Evolutionary conservation across 2,329 filamentous ascomycete species (phyloP), one percentile per base, ranked within the genome.

Genomic region (Ceratocystis smalleyi): DNA sequence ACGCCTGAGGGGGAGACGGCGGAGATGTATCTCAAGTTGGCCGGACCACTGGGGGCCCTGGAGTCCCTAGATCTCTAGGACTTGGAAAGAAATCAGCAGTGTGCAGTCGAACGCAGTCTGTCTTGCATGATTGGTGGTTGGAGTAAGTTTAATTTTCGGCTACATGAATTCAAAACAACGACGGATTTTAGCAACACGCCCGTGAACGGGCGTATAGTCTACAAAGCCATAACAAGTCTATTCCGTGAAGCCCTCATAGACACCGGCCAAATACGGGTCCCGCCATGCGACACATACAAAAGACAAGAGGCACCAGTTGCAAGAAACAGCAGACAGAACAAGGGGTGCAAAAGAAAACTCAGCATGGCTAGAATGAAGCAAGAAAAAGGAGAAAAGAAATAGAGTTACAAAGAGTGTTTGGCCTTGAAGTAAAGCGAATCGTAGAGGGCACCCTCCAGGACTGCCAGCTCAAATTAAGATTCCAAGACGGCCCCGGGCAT

Each of bases 11-110:
- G 84, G 2, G 92, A 97, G 77, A 87, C 86, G 75, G 88, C 95
- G 67, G 94, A 97, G 78, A 96, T 97, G 91, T 79, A 86, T 70
- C 84, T 83, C 5, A 92, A 91, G 74, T 74, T 89, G 61, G 79
- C 77, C 61, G 81, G 81, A 1, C 81, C 81, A 10, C 70, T 84
- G 69, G 77, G 79, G 0, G 73, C 81, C 2, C 81, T 83, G 67
- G 72, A 63, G 45, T 45, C 57, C 40, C 27, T 57, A n/a, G 7
- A 63, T 19, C 15, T 62, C 43, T 60, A 59, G 19, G 40, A 71
- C n/a, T 70, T 71, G 7, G 10, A 35, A 7, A n/a, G 17, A 24
- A n/a, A 24, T 35, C 7, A 32, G 27, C 54, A 35, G 27, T n/a
- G 15, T 7, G n/a, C 15, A 57, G 54, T 8, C 24, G 12, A 17